Base-by-base conservation (phyloP, 345 rosid genomes). In the Leavenworthia alabamica region DNA sequence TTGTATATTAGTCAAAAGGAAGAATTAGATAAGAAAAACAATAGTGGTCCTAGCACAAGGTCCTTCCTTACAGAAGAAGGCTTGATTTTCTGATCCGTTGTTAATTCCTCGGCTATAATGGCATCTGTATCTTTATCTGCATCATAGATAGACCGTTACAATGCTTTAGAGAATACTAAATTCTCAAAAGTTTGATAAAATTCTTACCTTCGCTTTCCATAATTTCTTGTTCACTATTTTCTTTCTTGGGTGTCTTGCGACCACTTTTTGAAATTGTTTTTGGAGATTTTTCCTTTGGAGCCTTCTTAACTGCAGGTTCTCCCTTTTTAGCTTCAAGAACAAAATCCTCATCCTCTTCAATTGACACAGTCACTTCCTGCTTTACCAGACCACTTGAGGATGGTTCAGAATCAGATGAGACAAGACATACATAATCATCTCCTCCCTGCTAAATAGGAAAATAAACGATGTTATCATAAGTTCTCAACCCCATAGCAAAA, bases 331-430 rank as follows among this genome's bases (percentile, higher is more conserved):
- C 74, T 66, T 48, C 33, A 59, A 49, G 32, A 31, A 60, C 56
- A 32, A 58, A 55, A 72, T 78, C 82, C 60, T 75, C 72, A 24
- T 63, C 81, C 41, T 70, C 68, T 56, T 58, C 78, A 26, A 65
- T 66, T 60, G 68, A 67, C 46, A 58, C 51, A 37, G 51, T 60
- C 13, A 53, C 39, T 63, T 66, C 32, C 37, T 49, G 73, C 35
- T 32, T 63, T 62, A 4, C 14, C 9, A 48, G 59, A 54, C 55
- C 56, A 76, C 58, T 62, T 33, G 75, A 82, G 68, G 67, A 70
- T 54, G 84, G 76, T 75, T 92, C 99, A 24, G 94, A 82, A 78
- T 85, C 99, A 36, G 90, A 89, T 55, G 96, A 83, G 47, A 85
- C 32, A 37, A 74, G 48, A 78, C 19, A 83, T 36, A 82, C 55